Evolutionary conservation across 257 asterid genomes (phyloP).

Genomic region (Gynochthodes officinalis): DNA sequence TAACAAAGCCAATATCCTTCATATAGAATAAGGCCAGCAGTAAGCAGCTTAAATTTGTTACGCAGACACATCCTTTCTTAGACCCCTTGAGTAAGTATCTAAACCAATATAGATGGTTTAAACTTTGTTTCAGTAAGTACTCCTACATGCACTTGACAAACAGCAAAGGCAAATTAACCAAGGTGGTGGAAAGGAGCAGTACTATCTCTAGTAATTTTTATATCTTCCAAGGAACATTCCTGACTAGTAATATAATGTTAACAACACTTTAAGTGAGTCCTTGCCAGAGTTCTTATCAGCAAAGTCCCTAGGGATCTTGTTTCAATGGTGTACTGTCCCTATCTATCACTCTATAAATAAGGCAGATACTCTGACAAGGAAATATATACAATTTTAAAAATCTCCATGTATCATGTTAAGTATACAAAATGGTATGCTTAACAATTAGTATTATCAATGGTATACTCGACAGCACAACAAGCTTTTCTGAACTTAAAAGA

Average conservation of each 20-base stretch:
- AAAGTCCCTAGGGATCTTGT: not conserved
- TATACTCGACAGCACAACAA: not conserved
- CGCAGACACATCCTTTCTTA: not conserved
- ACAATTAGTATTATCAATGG: not conserved
- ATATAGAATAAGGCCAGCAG: not conserved
- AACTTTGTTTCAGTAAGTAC: not conserved
- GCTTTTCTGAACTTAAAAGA: not conserved
- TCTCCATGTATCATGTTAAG: not conserved
- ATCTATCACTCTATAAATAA: not conserved
- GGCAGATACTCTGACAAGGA: not conserved
- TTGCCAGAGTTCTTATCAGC: not conserved
- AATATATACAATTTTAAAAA: not conserved
- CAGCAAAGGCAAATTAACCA: not conserved
- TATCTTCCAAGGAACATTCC: constrained; percentile 2
- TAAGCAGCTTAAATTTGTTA: not conserved
- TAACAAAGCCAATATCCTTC: not conserved
- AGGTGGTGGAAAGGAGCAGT: not conserved
- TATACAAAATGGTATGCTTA: not conserved
- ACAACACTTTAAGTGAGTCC: not conserved
- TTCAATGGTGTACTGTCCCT: not conserved
- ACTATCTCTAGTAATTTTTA: not conserved
- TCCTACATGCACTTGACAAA: not conserved
- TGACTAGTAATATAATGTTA: not conserved
- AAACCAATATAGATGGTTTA: not conserved
- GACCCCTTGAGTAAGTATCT: not conserved